phyloP scores from a whole-genome alignment of 352 stramenopile genomes.

The Phytophthora tubulina region DNA sequence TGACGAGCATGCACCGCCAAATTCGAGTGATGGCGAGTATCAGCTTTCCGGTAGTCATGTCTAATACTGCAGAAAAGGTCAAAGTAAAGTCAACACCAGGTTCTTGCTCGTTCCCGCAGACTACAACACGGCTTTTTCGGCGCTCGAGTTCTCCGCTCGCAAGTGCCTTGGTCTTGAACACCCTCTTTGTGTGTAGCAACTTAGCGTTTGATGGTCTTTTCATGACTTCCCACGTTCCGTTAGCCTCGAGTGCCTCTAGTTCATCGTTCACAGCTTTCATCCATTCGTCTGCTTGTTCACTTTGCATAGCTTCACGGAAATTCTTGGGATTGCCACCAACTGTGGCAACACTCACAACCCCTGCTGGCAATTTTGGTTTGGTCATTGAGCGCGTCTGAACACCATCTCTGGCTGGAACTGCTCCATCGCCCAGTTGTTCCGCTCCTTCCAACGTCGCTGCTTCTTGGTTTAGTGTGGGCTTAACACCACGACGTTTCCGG shows the following conservation, averaged over 20 bases:
- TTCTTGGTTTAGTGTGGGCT: too few species aligned
- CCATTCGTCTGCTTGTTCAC: not conserved
- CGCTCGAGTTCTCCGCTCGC: not conserved
- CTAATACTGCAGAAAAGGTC: conserved; percentile 1
- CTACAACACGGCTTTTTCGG: not conserved
- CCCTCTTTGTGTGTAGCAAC: not conserved
- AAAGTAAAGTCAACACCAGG: not conserved
- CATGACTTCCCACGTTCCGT: not conserved
- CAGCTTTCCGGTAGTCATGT: not conserved
- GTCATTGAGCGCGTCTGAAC: too few species aligned
- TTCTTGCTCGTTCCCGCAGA: not conserved
- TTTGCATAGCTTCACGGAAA: not conserved
- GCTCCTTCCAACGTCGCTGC: too few species aligned
- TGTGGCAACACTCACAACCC: too few species aligned
- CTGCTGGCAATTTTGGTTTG: too few species aligned
- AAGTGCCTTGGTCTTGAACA: conserved; percentile 1
- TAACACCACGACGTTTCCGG: too few species aligned
- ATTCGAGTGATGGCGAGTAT: not conserved
- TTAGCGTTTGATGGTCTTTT: not conserved
- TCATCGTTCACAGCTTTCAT: not conserved
- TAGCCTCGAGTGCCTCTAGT: too few species aligned
- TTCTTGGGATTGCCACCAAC: not conserved
- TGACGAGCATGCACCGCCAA: not conserved
- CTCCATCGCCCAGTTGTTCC: too few species aligned
- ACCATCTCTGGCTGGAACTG: too few species aligned